Base-by-base conservation (phyloP, 495 filamentous ascomycete genomes). In the Podospora bellae-mahoneyi region DNA sequence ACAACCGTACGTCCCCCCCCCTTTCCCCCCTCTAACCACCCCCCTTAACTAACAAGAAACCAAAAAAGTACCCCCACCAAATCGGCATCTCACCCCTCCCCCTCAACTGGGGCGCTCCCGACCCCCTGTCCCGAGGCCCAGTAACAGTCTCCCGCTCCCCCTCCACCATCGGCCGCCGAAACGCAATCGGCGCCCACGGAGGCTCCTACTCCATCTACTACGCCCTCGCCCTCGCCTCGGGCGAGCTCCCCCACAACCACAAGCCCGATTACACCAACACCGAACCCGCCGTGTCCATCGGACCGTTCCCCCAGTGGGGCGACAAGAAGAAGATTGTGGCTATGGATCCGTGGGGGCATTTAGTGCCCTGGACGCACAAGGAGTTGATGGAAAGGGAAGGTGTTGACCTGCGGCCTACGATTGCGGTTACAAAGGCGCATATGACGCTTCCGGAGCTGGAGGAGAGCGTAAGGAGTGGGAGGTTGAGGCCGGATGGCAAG, bases 181-280 rank as follows among this genome's bases (percentile, higher is more conserved):
- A 99, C 80, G 94, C 83, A 62, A 82, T 87, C 72, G 85, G 85
- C 77, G 95, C 95, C 65, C 95, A 99, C 74, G 94, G 95, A 57
- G 95, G 95, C 56, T 97, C 93, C n/a, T 99, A 99, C 73, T 92
- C 91, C 72, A 92, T 97, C 73, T 99, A 99, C 79, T 93, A 96
- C 76, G 95, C 95, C 27, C 84, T 99, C 59, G 95, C 95, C 54
- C 86, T 99, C 69, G 95, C 95, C 26, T 92, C 91, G 71, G 94
- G 94, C 70, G 89, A 97, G 72, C 87, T 99, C 62, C 87, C 90
- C 63, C 81, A 86, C 20, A 87, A 97, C 70, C 94, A 97, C 80
- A 84, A 79, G 66, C 92, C 95, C 16, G 93, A 97, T 76, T 94
- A 96, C 78, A 94, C 91, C 68, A 97, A 98, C 81, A 96, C 91